Evolutionary conservation across 768 basidiomycete genomes (phyloP).

Genomic region (Pisolithus orientalis): DNA sequence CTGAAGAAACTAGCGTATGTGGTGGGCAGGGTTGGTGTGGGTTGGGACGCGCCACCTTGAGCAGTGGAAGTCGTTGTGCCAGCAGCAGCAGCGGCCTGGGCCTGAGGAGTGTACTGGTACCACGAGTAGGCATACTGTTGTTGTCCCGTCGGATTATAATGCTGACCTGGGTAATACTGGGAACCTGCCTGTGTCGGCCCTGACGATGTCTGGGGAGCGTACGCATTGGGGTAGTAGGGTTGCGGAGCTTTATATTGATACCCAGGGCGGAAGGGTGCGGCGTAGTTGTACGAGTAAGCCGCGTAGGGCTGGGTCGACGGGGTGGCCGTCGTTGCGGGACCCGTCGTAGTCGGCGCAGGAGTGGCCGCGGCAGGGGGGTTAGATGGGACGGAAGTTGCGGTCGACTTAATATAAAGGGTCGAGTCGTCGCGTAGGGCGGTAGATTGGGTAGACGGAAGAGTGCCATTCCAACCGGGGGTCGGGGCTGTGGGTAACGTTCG

Average conservation of each 20-base stretch:
- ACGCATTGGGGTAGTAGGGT: constrained; percentile 27
- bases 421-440: constrained; percentile 69
- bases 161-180: constrained; percentile 33
- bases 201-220: constrained; percentile 16
- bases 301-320: constrained; percentile 23
- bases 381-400: constrained; percentile 29
- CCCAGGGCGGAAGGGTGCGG: constrained; percentile 24
- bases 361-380: constrained; percentile 29
- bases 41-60: constrained; percentile 30
- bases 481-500: constrained; percentile 58
- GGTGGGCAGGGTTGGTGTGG: constrained; percentile 26
- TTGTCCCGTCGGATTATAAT: constrained; percentile 30
- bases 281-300: constrained; percentile 33
- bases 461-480: constrained; percentile 69
- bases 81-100: constrained; percentile 12
- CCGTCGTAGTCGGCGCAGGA: constrained; percentile 23
- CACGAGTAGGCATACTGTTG: constrained; percentile 40
- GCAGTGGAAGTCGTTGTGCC: constrained; percentile 35
- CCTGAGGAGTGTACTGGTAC: constrained; percentile 37
- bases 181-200: constrained; percentile 21
- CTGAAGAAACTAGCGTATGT: constrained; percentile 40
- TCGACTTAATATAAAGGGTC: constrained; percentile 59
- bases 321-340: constrained; percentile 17
- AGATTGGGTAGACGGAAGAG: constrained; percentile 48
- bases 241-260: constrained; percentile 36